These are phyloP conservation scores for Myxozyma melibiosi DNA, from an alignment of 805 yeast genomes.

Conservation along the genomic window DNA sequence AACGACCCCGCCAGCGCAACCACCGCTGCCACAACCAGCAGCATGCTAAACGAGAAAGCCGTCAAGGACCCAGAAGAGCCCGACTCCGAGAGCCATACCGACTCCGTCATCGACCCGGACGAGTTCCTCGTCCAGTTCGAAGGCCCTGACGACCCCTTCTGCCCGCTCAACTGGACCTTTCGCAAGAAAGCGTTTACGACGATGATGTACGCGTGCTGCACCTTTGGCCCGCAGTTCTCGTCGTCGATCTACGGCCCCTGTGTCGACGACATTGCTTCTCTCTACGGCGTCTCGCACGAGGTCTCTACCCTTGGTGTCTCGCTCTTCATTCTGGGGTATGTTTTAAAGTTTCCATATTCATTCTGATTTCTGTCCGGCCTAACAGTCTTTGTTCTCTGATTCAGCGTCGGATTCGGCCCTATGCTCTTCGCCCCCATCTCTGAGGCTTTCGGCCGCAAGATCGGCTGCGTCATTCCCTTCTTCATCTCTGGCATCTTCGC, in stretches of 20 bases:
- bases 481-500: slow-evolving; percentile 35
- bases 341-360: not conserved
- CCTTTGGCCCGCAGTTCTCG: slow-evolving; percentile 33
- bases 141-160: slow-evolving; percentile 33
- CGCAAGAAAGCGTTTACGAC: slow-evolving; percentile 22
- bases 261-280: slow-evolving; percentile 12
- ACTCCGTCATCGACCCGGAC: slow-evolving; percentile 7
- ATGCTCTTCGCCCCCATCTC: slow-evolving; percentile 78
- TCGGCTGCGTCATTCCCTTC: slow-evolving; percentile 57
- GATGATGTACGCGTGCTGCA: slow-evolving; percentile 28
- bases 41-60: not conserved
- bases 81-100: not conserved
- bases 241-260: slow-evolving; percentile 27
- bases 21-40: not conserved
- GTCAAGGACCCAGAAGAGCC: not conserved
- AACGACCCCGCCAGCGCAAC: not conserved
- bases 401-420: slow-evolving; percentile 72
- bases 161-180: slow-evolving; percentile 32
- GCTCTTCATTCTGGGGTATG: slow-evolving; percentile 58
- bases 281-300: slow-evolving; percentile 16
- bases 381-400: not conserved
- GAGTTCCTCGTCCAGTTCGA: slow-evolving; percentile 35
- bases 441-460: slow-evolving; percentile 70
- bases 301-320: slow-evolving; percentile 31
- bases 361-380: not conserved